Conservation (phyloP, 768 basidiomycete species). For the Hirschioporus abietinus region DNA sequence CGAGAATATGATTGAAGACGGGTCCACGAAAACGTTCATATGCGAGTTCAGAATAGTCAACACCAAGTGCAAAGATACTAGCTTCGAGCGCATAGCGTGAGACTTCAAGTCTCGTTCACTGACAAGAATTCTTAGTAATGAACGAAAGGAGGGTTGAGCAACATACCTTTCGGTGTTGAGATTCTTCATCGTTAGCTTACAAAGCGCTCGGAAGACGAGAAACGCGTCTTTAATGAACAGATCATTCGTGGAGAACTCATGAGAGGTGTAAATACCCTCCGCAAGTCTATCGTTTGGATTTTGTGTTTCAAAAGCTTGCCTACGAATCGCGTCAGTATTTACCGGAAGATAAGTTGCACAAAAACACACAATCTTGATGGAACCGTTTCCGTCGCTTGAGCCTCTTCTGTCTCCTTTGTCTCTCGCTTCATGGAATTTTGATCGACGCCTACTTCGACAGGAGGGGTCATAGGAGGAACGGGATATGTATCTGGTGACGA, state of each 20-base stretch:
- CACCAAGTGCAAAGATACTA: constrained; percentile 91
- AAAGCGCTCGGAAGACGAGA: constrained; percentile 93
- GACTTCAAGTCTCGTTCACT: constrained; percentile 96
- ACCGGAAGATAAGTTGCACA: not conserved
- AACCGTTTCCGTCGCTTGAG: not conserved
- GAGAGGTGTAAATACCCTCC: constrained; percentile 22
- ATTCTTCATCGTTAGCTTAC: constrained; percentile 98
- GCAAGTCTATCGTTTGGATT: constrained; percentile 30
- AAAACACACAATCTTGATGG: not conserved
- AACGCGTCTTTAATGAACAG: constrained; percentile 97
- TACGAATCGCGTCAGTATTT: constrained; percentile 11
- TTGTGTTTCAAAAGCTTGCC: constrained; percentile 30
- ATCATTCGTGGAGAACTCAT: constrained; percentile 71
- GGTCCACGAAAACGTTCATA: constrained; percentile 84
- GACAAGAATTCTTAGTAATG: constrained; percentile 15
- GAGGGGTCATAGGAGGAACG: not conserved
- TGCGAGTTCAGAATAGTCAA: constrained; percentile 89
- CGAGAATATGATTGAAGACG: constrained; percentile 87
- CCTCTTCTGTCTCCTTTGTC: not conserved
- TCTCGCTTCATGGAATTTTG: not conserved
- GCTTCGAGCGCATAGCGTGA: constrained; percentile 94
- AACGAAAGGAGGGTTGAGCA: constrained; percentile 1
- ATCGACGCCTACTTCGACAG: not conserved
- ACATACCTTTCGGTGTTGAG: constrained; percentile 85
- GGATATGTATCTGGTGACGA: constrained; percentile 10